These are phyloP conservation scores for Phytophthora sojae DNA, from an alignment of 352 stramenopile species.

Conservation along the genomic window DNA sequence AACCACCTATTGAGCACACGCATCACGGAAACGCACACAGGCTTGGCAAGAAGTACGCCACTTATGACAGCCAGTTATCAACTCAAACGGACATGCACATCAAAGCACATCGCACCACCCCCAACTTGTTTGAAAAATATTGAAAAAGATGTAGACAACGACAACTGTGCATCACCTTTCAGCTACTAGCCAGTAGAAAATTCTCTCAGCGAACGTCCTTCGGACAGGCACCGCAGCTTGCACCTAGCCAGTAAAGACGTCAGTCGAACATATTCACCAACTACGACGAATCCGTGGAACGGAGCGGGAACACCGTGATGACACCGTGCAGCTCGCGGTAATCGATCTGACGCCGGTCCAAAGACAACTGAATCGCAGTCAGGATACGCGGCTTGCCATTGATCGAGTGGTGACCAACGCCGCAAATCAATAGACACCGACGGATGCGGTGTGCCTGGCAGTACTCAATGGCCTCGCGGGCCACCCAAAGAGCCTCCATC, in stretches of 20 bases:
- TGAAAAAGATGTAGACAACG: constrained; percentile 4
- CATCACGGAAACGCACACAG: background rate
- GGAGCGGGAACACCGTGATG: constrained; percentile 73
- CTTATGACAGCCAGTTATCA: constrained; percentile 6
- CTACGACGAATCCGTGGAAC: constrained; percentile 39
- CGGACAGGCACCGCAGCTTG: background rate
- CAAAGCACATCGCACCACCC: constrained; percentile 9
- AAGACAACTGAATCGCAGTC: constrained; percentile 63
- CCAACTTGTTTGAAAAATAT: constrained; percentile 25
- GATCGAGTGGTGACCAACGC: constrained; percentile 73
- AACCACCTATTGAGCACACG: constrained; percentile 12
- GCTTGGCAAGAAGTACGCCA: background rate
- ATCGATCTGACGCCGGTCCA: constrained; percentile 65
- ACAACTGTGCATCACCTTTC: constrained; percentile 17
- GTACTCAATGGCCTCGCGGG: constrained; percentile 64
- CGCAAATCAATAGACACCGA: constrained; percentile 68
- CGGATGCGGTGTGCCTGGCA: constrained; percentile 68
- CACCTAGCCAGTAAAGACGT: constrained; percentile 16
- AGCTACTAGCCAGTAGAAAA: constrained; percentile 25
- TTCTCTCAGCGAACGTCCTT: background rate
- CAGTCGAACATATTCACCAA: constrained; percentile 4
- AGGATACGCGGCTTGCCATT: constrained; percentile 70
- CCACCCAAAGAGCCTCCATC: constrained; percentile 68
- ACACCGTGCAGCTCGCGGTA: constrained; percentile 64
- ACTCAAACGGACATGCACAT: background rate